Percentiles rank a stretch among this genome's conserved stretches.
Evolutionary conservation across 371 early-diverging fungal genomes (phyloP).

Genomic region (Rhizomucor pusillus): DNA sequence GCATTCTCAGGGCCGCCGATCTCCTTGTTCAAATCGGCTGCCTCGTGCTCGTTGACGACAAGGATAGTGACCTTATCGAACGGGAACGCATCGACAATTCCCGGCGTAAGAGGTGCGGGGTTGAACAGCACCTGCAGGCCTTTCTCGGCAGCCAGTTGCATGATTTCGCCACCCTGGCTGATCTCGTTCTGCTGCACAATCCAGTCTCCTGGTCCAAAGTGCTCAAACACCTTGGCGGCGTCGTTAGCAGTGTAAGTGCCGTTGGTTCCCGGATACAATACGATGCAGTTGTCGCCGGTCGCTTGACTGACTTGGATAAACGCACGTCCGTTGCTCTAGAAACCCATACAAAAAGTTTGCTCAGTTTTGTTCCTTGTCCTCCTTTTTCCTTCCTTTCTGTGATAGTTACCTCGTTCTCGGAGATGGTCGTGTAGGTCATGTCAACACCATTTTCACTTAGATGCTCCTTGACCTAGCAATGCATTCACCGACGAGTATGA

Average conservation of each 20-base stretch:
- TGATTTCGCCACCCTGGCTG: slow-evolving; percentile 65
- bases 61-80: slow-evolving; percentile 71
- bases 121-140: slow-evolving; percentile 78
- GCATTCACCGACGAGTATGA: too few relatives aligned
- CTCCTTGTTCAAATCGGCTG: slow-evolving; percentile 43
- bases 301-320: slow-evolving; percentile 78
- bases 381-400: background rate
- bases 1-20: slow-evolving; percentile 20
- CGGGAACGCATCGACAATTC: slow-evolving; percentile 51
- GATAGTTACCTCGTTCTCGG: slow-evolving; percentile 27
- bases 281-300: slow-evolving; percentile 83
- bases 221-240: slow-evolving; percentile 30
- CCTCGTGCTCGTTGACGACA: slow-evolving; percentile 81
- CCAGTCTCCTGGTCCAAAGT: slow-evolving; percentile 60
- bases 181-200: slow-evolving; percentile 88
- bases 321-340: slow-evolving; percentile 77
- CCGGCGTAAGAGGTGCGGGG: slow-evolving; percentile 79
- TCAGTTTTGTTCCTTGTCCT: background rate
- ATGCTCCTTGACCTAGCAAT: slow-evolving; percentile 27
- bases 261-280: slow-evolving; percentile 85
- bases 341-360: background rate
- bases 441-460: slow-evolving; percentile 42
- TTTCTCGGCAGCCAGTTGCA: slow-evolving; percentile 52
- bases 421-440: slow-evolving; percentile 25
- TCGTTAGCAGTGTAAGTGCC: slow-evolving; percentile 44